Evolutionary conservation across 2,329 filamentous ascomycete species (phyloP).

Genomic region (Penicillium sp.): DNA sequence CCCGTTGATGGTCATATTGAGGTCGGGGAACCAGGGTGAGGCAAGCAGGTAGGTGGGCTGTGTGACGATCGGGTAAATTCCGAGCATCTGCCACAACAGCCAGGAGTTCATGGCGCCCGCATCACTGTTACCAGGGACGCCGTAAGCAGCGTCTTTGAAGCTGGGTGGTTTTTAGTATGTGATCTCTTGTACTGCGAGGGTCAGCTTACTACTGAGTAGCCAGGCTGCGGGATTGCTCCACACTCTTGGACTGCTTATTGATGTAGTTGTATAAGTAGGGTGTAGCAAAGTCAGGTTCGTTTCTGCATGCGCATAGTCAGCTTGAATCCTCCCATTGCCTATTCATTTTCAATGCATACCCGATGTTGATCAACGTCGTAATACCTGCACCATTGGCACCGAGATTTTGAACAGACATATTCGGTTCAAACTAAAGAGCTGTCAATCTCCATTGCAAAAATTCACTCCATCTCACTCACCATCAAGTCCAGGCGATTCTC

Average conservation of each 20-base stretch:
- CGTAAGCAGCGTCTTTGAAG: conserved; percentile 55
- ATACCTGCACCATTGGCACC: conserved; percentile 33
- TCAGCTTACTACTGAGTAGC: conserved; percentile 51
- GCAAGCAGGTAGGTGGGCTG: conserved; percentile 49
- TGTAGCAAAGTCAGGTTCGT: conserved; percentile 65
- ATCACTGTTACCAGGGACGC: conserved; percentile 68
- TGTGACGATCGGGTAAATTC: conserved; percentile 49
- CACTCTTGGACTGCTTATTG: conserved; percentile 61
- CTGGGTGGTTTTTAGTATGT: conserved; percentile 5
- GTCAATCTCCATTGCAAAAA: background rate
- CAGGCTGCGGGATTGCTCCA: conserved; percentile 58
- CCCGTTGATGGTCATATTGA: conserved; percentile 33
- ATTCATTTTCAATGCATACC: conserved; percentile 10
- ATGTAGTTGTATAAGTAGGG: conserved; percentile 70
- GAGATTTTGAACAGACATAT: conserved; percentile 28
- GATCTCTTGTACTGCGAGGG: background rate
- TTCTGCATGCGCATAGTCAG: conserved; percentile 48
- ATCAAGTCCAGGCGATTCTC: conserved; percentile 59
- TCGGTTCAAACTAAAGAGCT: conserved; percentile 43
- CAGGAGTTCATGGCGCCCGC: conserved; percentile 56
- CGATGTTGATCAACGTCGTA: conserved; percentile 58
- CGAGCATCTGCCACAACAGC: conserved; percentile 52
- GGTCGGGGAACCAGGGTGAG: conserved; percentile 46
- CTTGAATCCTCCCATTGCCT: background rate
- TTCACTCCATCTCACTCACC: conserved; percentile 12